These are phyloP conservation scores for Allomyces macrogynus DNA, from an alignment of 192 early-diverging fungal genomes.

Conservation along the genomic window DNA sequence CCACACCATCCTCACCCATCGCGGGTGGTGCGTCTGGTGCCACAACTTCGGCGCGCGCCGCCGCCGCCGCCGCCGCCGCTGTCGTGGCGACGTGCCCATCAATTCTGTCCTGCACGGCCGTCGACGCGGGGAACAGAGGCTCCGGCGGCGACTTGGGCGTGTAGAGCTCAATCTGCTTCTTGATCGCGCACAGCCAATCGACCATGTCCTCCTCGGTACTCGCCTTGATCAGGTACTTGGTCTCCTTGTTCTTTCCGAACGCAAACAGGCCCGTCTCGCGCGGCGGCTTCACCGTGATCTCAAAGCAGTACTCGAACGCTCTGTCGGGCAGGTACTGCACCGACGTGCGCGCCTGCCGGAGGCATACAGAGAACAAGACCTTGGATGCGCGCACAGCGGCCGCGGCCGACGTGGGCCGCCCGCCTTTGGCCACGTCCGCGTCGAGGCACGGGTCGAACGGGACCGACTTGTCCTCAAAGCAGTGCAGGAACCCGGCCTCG, in stretches of 20 bases:
- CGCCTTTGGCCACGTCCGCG: no score
- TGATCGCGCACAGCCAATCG: neutral
- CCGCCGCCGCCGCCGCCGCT: no score
- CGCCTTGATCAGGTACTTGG: neutral
- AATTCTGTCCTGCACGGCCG: no score
- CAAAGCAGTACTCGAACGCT: neutral
- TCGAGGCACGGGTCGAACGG: neutral
- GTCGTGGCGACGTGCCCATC: no score
- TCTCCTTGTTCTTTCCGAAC: neutral
- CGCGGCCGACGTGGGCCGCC: no score
- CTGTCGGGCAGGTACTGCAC: neutral
- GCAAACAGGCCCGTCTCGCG: neutral
- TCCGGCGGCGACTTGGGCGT: neutral
- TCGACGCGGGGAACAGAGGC: no score
- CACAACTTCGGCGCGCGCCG: no score
- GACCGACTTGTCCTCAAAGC: slow-evolving; percentile 1
- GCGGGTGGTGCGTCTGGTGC: no score
- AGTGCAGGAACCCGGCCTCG: slow-evolving; percentile 2
- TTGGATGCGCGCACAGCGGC: neutral
- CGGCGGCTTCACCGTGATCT: neutral
- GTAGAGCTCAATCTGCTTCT: neutral
- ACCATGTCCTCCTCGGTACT: neutral
- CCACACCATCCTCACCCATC: no score
- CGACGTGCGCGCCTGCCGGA: neutral
- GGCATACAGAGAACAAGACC: neutral